phyloP scores from a whole-genome alignment of 495 filamentous ascomycete species.

The Penicillium longicatenatum region DNA sequence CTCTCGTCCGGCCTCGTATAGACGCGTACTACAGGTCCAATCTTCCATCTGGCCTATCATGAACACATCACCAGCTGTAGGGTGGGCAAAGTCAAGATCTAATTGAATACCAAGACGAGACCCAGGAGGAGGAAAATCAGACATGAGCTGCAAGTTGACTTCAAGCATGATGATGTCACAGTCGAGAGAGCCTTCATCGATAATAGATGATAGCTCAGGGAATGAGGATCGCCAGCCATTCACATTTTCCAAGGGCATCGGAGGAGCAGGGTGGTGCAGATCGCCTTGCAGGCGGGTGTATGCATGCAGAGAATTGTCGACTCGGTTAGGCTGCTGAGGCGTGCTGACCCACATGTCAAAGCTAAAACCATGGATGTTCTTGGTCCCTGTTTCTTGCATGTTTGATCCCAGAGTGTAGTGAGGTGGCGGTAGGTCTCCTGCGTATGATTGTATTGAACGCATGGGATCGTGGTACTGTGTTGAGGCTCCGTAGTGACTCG shows the following conservation, averaged over 20 bases:
- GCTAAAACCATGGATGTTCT: constrained; percentile 44
- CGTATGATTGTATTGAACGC: constrained; percentile 39
- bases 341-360: constrained; percentile 56
- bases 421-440: constrained; percentile 40
- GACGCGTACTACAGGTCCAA: constrained; percentile 50
- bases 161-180: constrained; percentile 55
- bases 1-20: constrained; percentile 46
- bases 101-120: constrained; percentile 49
- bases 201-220: constrained; percentile 42
- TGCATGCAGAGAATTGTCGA: constrained; percentile 47
- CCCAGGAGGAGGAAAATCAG: constrained; percentile 42
- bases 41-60: constrained; percentile 46
- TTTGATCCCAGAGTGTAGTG: constrained; percentile 40
- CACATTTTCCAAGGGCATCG: constrained; percentile 46
- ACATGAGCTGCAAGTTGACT: constrained; percentile 49
- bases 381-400: constrained; percentile 34
- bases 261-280: constrained; percentile 40
- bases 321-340: constrained; percentile 42
- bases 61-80: constrained; percentile 36
- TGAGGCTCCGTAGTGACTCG: constrained; percentile 37
- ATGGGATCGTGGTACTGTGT: constrained; percentile 38
- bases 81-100: constrained; percentile 45
- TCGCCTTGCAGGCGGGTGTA: constrained; percentile 54
- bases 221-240: constrained; percentile 48
- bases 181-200: constrained; percentile 40